Base-by-base conservation (phyloP, 2,329 filamentous ascomycete species). In the Teratosphaeria destructans region DNA sequence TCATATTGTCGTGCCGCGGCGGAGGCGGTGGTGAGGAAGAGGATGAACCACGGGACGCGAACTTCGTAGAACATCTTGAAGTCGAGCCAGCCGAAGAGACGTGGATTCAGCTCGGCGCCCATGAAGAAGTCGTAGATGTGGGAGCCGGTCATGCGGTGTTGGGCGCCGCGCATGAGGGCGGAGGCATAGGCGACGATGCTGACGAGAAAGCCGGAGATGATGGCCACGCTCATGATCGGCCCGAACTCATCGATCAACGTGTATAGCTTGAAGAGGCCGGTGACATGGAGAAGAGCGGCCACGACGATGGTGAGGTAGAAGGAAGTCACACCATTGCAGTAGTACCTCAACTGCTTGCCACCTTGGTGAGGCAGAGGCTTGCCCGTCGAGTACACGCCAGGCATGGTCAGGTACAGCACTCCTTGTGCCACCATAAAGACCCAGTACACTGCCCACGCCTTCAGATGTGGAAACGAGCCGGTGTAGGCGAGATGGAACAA, bases 21-120 rank as follows among this genome's bases (percentile, higher is more conserved):
- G 49, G 86, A 90, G 61, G 88, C 81, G 60, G 86, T 86, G 52
- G 93, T 80, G 61, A 93, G 83, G 70, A 95, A 86, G 53, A 96
- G 82, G 65, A 95, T 92, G 76, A 86, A 96, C 91, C 91, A 96
- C 43, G 91, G 91, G 64, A 96, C 82, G 66, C 91, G 87, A 62
- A 96, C 90, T 74, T 96, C 91, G 70, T 90, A 94, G 77, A 96
- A 96, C 90, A 95, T 94, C 78, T 95, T 95, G 78, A 94, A 90
- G 75, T 95, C 90, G 56, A 95, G 77, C 66, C 90, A 86, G 59
- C 86, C 87, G 71, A 74, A 74, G 67, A 96, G 83, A 65, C 90
- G 82, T 4, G 90, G 90, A 77, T 95, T 94, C 59, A 95, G 80
- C 77, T 95, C 90, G 12, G 88, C 87, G 58, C 90, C 90, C 84